Conservation (phyloP, 176 grass and related monocot species). For the Melocanna baccifera region DNA sequence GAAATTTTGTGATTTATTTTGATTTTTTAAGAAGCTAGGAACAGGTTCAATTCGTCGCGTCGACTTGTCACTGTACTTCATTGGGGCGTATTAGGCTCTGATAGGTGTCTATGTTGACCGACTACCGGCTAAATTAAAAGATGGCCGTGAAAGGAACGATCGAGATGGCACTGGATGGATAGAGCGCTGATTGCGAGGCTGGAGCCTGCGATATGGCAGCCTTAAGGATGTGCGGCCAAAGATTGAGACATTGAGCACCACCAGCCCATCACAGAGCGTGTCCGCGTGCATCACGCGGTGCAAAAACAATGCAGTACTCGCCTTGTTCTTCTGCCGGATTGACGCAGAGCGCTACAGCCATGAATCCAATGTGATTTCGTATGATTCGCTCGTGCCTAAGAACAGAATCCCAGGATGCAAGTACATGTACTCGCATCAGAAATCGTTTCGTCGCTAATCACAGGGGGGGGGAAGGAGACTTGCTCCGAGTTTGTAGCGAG, state of each 20-base stretch:
- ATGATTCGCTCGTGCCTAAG: too few species aligned
- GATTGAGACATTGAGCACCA: background rate
- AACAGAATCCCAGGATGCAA: too few species aligned
- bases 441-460: background rate
- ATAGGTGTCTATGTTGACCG: background rate
- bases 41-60: background rate
- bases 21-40: too few species aligned
- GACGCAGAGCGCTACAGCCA: too few species aligned
- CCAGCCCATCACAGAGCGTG: background rate
- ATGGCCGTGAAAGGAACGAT: background rate
- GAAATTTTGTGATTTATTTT: too few species aligned
- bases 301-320: background rate
- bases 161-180: background rate
- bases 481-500: background rate
- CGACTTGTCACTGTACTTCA: too few species aligned
- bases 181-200: background rate
- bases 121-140: background rate
- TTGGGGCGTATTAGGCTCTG: background rate
- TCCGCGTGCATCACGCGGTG: background rate
- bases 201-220: background rate
- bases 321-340: too few species aligned
- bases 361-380: too few species aligned
- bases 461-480: background rate
- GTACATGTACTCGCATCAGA: too few species aligned
- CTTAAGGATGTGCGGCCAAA: background rate